Evolutionary conservation across 306 rosid genomes (phyloP), one percentile per base, ranked within the genome.

Genomic region (Elaeagnus macrophylla): DNA sequence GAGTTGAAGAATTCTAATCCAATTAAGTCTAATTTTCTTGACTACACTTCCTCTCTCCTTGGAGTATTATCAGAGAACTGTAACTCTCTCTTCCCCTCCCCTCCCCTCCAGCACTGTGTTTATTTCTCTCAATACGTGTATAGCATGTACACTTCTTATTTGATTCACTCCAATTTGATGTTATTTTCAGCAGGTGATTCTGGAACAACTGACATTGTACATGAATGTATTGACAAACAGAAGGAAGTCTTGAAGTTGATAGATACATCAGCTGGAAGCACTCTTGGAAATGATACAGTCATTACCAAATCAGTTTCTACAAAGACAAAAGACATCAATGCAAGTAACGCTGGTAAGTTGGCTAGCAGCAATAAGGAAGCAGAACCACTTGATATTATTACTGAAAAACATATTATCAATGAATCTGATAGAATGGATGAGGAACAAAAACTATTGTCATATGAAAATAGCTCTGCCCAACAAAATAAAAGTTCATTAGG

Each of bases 121-220:
- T 54, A 13, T 45, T 47, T 16, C 13, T 16, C 7, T 49, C 20
- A 25, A 25, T 7, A 41, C 9, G 1, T 58, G 20, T 12, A 7
- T 13, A 6, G 20, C 7, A 12, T 46, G 19, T 57, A 20, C 4
- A 15, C 9, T 25, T 52, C 36, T 1, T 52, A 57, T 9, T 8
- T 44, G 41, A 5, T 14, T 44, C n/a, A 57, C 61, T 61, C 39
- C 54, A 55, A 48, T 67, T 37, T 68, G 44, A 72, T 69, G 72
- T 37, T 51, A 6, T 68, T 46, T 68, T 49, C 67, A 60, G 83
- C 66, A 45, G 83, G 62, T 68, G 67, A 37, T 67, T 40, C 83
- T 25, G 66, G 53, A 72, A 48, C 68, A 62, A 50, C 54, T 48
- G 60, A 59, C 64, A 41, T 44, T 14, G 73, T 0, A 41, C 46